Evolutionary conservation across 306 rosid species (phyloP).

Genomic region (Quercus berberidifolia): DNA sequence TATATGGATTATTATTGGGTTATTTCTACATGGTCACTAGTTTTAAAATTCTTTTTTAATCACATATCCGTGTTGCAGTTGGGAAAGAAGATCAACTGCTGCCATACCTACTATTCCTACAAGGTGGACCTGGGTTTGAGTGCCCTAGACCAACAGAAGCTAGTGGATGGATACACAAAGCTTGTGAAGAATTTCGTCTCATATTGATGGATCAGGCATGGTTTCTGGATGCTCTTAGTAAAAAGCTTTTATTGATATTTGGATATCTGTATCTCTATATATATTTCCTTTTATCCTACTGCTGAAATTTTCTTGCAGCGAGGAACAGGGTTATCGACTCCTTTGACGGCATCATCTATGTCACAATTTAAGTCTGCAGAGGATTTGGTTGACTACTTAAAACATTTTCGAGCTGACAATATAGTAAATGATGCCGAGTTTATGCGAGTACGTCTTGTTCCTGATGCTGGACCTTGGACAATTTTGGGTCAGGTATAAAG

Average conservation of each 20-base stretch:
- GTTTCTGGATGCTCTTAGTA: constrained; percentile 21
- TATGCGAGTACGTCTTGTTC: constrained; percentile 74
- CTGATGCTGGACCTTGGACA: constrained; percentile 86
- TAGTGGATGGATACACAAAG: constrained; percentile 86
- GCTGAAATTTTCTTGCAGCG: constrained; percentile 55
- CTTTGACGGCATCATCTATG: constrained; percentile 86
- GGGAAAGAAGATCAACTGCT: constrained; percentile 75
- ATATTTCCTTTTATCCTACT: constrained; percentile 20
- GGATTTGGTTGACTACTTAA: constrained; percentile 57
- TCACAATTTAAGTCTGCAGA: constrained; percentile 66
- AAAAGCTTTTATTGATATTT: constrained; percentile 4
- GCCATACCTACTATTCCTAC: constrained; percentile 80
- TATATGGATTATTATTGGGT: constrained; percentile 6
- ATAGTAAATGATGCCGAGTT: constrained; percentile 93
- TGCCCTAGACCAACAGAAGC: constrained; percentile 75
- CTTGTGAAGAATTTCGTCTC: constrained; percentile 79
- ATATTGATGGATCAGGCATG: constrained; percentile 94
- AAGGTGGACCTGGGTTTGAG: constrained; percentile 99
- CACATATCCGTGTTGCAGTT: constrained; percentile 39
- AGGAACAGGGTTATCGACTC: constrained; percentile 95
- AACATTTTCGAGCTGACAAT: constrained; percentile 86
- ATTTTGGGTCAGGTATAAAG: constrained; percentile 86
- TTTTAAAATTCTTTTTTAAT: not conserved
- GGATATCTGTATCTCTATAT: not conserved
- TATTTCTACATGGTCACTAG: not conserved